Conservation (phyloP, 345 rosid genomes). For the Nasturtium officinale region DNA sequence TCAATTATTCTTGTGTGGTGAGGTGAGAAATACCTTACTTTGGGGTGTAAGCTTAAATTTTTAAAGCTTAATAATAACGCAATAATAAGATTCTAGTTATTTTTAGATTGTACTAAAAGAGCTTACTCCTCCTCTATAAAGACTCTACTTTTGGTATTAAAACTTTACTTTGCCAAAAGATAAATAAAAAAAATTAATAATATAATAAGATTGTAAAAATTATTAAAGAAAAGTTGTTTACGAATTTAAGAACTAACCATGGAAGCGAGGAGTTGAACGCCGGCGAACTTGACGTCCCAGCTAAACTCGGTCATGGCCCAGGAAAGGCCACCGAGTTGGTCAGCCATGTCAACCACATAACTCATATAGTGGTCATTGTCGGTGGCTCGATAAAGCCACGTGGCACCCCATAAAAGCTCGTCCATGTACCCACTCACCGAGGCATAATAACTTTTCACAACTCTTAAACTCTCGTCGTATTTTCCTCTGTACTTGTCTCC, state of each 20-base stretch:
- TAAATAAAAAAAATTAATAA: too few species aligned
- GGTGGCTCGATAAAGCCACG: conserved; percentile 96
- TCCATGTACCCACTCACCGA: conserved; percentile 97
- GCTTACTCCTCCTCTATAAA: not conserved
- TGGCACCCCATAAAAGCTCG: conserved; percentile 92
- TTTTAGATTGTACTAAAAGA: not conserved
- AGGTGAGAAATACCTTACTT: conserved; percentile 29
- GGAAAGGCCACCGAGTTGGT: conserved; percentile 69
- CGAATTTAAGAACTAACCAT: conserved; percentile 64
- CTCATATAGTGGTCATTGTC: conserved; percentile 58
- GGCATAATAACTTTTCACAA: conserved; percentile 80
- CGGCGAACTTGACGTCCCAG: conserved; percentile 98
- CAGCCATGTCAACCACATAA: conserved; percentile 65
- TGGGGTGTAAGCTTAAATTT: conserved; percentile 11
- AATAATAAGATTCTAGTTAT: conserved; percentile 2
- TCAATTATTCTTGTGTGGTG: conserved; percentile 23
- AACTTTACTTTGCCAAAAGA: not conserved
- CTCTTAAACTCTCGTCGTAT: conserved; percentile 72
- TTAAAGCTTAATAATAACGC: conserved; percentile 6
- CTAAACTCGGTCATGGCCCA: conserved; percentile 97
- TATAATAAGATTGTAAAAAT: not conserved
- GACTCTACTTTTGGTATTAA: not conserved
- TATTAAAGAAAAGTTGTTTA: too few species aligned
- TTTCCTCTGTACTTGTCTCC: conserved; percentile 79
- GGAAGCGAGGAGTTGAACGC: conserved; percentile 77